phyloP scores from a whole-genome alignment of 352 stramenopile species.

The Pythium insidiosum region DNA sequence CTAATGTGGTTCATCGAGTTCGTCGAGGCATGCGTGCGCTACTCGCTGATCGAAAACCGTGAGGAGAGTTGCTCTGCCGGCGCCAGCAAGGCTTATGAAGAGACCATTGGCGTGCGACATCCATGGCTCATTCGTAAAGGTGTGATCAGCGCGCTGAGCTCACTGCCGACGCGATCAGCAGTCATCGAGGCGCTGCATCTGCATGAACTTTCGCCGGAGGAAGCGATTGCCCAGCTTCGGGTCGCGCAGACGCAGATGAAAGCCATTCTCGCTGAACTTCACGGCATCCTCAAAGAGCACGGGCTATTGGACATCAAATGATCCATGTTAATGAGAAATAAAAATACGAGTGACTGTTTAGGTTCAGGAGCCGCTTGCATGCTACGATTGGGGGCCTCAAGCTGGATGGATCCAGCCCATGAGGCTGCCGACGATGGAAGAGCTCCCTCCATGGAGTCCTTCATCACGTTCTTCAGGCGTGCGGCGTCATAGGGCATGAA shows the following conservation, averaged over 20 bases:
- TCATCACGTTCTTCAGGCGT: too few species aligned
- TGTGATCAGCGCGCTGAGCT: constrained; percentile 61
- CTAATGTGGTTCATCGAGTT: constrained; percentile 83
- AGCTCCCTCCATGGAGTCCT: too few species aligned
- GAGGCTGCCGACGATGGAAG: too few species aligned
- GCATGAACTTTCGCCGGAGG: constrained; percentile 18
- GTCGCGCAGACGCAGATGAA: constrained; percentile 40
- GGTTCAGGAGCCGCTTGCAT: too few species aligned
- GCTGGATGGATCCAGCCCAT: too few species aligned
- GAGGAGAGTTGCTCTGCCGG: constrained; percentile 59
- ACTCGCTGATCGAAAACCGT: constrained; percentile 55
- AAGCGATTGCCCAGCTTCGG: constrained; percentile 25
- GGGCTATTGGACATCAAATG: constrained; percentile 70
- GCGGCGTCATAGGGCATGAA: too few species aligned
- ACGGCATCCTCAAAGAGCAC: constrained; percentile 48
- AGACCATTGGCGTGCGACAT: constrained; percentile 72
- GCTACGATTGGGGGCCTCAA: too few species aligned
- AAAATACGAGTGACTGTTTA: too few species aligned
- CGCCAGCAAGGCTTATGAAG: constrained; percentile 74
- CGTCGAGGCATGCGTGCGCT: constrained; percentile 60
- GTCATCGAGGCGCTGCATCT: constrained; percentile 48
- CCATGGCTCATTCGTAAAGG: constrained; percentile 82
- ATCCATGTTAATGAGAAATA: neutral
- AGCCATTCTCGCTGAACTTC: constrained; percentile 40
- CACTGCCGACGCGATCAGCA: constrained; percentile 45